Percentiles rank a stretch among this genome's conserved stretches.
Conservation (phyloP, 148 eudicot genomes). For the Amaranthus palmeri region DNA sequence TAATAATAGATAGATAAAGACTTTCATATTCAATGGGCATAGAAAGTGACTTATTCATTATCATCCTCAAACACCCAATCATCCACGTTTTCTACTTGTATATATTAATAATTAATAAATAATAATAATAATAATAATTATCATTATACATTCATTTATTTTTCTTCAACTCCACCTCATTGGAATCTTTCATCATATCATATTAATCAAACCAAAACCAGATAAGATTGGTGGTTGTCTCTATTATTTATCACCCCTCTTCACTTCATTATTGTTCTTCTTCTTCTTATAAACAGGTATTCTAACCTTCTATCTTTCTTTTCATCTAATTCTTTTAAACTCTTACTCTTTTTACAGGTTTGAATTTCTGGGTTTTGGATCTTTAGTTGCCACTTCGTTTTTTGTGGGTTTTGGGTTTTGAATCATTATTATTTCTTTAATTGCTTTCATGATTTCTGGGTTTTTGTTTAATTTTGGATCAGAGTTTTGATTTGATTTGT, state of each 20-base stretch:
- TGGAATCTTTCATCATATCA: conserved; percentile 21
- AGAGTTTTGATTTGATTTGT: neutral
- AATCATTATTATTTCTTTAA: neutral
- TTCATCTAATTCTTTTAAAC: conserved; percentile 4
- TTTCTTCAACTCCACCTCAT: neutral
- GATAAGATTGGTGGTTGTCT: conserved; percentile 40
- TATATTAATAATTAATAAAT: neutral
- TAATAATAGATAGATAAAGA: conserved; percentile 7
- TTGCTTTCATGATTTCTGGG: neutral
- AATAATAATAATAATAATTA: neutral
- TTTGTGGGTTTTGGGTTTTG: neutral
- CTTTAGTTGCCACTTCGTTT: neutral
- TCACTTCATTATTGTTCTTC: conserved; percentile 6
- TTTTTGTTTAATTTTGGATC: conserved; percentile 4
- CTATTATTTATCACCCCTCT: neutral
- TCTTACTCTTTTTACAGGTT: conserved; percentile 21
- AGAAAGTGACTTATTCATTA: conserved; percentile 26
- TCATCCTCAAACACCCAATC: conserved; percentile 27
- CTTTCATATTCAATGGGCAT: neutral
- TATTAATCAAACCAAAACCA: conserved; percentile 18
- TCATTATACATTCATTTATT: neutral
- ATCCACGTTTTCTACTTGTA: conserved; percentile 23
- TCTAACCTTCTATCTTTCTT: conserved; percentile 18
- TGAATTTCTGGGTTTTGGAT: conserved; percentile 24
- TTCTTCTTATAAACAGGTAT: conserved; percentile 18